phyloP scores from a whole-genome alignment of 805 yeast genomes.

The Jamesozyma jinghongensis region DNA sequence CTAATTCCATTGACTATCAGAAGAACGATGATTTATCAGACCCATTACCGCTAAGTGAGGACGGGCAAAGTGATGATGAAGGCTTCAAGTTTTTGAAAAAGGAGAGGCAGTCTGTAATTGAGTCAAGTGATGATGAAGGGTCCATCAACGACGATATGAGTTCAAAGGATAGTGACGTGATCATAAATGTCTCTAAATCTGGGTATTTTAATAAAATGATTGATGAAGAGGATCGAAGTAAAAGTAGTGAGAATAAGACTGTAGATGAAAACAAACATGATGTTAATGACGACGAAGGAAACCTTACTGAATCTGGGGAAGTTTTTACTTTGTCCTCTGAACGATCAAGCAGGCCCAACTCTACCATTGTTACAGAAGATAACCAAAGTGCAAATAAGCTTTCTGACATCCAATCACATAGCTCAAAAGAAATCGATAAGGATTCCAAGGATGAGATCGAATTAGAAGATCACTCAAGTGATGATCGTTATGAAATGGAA shows the following conservation, averaged over 20 bases:
- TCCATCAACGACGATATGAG: neutral
- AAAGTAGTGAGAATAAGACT: neutral
- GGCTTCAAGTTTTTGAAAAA: slow-evolving; percentile 9
- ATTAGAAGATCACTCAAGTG: neutral
- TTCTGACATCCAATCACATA: neutral
- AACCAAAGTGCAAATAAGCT: neutral
- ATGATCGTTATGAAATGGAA: neutral
- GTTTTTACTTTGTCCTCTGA: neutral
- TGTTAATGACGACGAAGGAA: neutral
- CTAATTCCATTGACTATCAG: slow-evolving; percentile 7
- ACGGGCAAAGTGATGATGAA: slow-evolving; percentile 5
- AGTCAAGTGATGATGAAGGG: slow-evolving; percentile 12
- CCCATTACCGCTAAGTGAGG: neutral
- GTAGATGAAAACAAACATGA: neutral
- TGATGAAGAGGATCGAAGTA: slow-evolving; percentile 4
- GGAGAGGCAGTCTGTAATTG: slow-evolving; percentile 12
- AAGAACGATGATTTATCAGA: slow-evolving; percentile 8
- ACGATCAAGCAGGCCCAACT: neutral
- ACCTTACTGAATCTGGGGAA: neutral
- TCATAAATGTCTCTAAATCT: slow-evolving; percentile 13
- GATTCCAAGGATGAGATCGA: neutral
- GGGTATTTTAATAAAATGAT: slow-evolving; percentile 24
- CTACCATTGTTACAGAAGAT: neutral
- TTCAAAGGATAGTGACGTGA: slow-evolving; percentile 9
- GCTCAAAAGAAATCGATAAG: neutral